Percentiles rank a stretch among this genome's conserved stretches.
Conservation (phyloP, 78 protist species). For the Bigelowiella natans region DNA sequence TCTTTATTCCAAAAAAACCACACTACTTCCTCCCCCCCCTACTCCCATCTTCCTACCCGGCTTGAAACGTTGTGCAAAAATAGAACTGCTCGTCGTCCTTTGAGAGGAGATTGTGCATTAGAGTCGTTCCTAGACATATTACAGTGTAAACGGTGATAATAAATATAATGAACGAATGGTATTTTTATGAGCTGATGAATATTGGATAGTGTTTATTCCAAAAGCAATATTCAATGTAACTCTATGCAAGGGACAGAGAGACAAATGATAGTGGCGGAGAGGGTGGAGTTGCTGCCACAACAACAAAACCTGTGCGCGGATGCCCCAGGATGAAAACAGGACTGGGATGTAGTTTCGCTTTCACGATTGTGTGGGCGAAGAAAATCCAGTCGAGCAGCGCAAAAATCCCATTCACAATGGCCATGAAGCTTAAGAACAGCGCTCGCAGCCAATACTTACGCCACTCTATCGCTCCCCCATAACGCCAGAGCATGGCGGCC, state of each 20-base stretch:
- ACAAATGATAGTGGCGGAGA: too few relatives aligned
- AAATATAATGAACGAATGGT: not conserved
- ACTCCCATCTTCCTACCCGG: not conserved
- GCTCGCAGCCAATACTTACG: not conserved
- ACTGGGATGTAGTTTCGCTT: not conserved
- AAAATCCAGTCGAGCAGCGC: not conserved
- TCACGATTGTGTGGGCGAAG: not conserved
- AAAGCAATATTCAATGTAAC: not conserved
- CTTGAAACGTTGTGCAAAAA: not conserved
- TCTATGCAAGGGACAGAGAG: not conserved
- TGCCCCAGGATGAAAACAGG: not conserved
- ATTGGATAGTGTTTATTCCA: not conserved
- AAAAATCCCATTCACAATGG: not conserved
- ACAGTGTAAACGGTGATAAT: not conserved
- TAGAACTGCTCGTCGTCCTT: not conserved
- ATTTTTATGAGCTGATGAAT: not conserved
- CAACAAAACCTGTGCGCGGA: not conserved
- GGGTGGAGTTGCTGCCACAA: too few relatives aligned
- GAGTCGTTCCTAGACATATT: not conserved
- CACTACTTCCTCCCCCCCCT: not conserved
- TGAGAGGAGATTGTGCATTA: not conserved
- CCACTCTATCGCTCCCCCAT: too few relatives aligned
- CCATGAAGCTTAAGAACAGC: not conserved
- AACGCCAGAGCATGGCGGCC: too few relatives aligned
- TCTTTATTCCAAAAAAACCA: not conserved